phyloP scores from a whole-genome alignment of 2,329 filamentous ascomycete species.

The Aspergillus sp. region DNA sequence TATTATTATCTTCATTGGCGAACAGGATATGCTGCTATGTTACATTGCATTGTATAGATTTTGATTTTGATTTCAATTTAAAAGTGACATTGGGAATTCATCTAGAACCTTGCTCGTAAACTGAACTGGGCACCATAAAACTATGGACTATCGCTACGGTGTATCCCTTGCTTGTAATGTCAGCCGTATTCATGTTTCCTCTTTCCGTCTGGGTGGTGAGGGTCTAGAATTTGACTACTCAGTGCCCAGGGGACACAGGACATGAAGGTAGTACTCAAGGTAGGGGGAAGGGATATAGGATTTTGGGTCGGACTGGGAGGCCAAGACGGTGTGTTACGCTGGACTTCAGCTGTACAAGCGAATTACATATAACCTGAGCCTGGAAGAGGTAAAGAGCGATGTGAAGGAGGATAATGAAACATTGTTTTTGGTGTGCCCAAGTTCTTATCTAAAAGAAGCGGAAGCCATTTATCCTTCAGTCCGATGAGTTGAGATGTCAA shows the following conservation, averaged over 20 bases:
- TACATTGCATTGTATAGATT: slow-evolving; percentile 1
- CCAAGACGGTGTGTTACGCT: not conserved
- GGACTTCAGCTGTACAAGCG: not conserved
- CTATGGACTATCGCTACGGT: not conserved
- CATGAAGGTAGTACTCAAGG: no score
- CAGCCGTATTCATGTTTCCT: not conserved
- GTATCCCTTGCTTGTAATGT: not conserved
- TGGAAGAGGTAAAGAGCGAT: not conserved
- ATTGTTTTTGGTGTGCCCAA: slow-evolving; percentile 1
- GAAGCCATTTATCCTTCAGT: slow-evolving; percentile 11
- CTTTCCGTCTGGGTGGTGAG: not conserved
- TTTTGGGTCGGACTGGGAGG: not conserved
- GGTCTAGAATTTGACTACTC: not conserved
- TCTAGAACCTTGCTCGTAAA: not conserved
- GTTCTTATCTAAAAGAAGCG: slow-evolving; percentile 9
- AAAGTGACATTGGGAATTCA: not conserved
- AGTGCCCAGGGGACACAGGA: not conserved
- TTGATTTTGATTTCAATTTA: not conserved
- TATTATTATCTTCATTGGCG: not conserved
- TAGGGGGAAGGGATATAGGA: not conserved
- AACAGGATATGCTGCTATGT: not conserved
- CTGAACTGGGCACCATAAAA: not conserved
- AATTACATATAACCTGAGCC: not conserved
- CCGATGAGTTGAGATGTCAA: slow-evolving; percentile 8
- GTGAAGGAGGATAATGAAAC: not conserved